Conservation (phyloP, 495 filamentous ascomycete species). For the Parathielavia appendiculata region DNA sequence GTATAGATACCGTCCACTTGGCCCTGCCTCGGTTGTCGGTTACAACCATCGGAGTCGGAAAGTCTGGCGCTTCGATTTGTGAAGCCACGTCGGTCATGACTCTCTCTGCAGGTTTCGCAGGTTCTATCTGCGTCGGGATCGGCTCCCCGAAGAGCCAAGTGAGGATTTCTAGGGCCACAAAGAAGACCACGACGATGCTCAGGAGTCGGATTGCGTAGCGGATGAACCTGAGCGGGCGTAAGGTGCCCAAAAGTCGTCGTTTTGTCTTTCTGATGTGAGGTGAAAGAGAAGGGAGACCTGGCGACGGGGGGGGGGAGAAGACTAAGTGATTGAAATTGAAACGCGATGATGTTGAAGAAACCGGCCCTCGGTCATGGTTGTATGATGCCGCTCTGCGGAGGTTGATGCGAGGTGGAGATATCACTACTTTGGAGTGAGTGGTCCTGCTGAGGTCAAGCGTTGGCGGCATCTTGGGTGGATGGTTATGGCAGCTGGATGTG, state of each 20-base stretch:
- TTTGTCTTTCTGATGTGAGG: slow-evolving; percentile 53
- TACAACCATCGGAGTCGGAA: slow-evolving; percentile 56
- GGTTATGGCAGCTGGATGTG: not conserved
- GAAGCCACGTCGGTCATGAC: slow-evolving; percentile 42
- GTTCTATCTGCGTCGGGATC: slow-evolving; percentile 11
- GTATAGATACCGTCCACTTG: slow-evolving; percentile 69
- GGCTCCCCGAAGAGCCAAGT: slow-evolving; percentile 23
- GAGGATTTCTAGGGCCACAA: slow-evolving; percentile 24
- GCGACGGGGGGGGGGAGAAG: slow-evolving; percentile 59
- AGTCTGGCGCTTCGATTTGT: slow-evolving; percentile 46
- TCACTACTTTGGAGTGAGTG: slow-evolving; percentile 46
- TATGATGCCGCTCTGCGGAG: slow-evolving; percentile 46
- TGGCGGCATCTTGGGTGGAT: slow-evolving; percentile 39
- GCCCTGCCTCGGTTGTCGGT: slow-evolving; percentile 50
- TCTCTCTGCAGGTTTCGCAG: slow-evolving; percentile 30
- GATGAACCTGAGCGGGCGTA: slow-evolving; percentile 45
- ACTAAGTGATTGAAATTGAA: slow-evolving; percentile 59
- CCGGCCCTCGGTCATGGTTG: slow-evolving; percentile 44
- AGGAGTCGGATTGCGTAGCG: slow-evolving; percentile 42
- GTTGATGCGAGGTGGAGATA: slow-evolving; percentile 48
- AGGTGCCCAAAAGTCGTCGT: slow-evolving; percentile 25
- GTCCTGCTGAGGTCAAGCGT: slow-evolving; percentile 46
- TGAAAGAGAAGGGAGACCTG: slow-evolving; percentile 59
- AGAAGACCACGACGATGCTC: slow-evolving; percentile 37
- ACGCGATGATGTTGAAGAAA: slow-evolving; percentile 52